These are phyloP conservation scores for Pythium utonaiense DNA, from an alignment of 352 stramenopile species.

Conservation along the genomic window DNA sequence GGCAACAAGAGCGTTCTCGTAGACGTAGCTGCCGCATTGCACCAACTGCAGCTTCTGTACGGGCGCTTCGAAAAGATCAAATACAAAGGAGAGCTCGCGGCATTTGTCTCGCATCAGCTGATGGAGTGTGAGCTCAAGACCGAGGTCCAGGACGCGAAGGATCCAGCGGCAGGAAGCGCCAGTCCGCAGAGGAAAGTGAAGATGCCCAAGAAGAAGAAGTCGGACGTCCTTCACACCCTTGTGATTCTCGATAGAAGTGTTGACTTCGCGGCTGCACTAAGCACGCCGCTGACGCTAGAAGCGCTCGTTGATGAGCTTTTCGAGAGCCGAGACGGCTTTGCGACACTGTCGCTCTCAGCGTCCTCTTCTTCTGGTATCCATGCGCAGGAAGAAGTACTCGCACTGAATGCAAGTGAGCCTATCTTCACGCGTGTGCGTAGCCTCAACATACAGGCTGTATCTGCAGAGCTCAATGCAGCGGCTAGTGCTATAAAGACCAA, in stretches of 20 bases:
- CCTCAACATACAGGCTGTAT: conserved; percentile 59
- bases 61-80: conserved; percentile 66
- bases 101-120: conserved; percentile 61
- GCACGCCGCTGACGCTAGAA: conserved; percentile 68
- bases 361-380: background rate
- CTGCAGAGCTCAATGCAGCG: conserved; percentile 41
- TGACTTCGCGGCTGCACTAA: conserved; percentile 67
- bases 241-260: conserved; percentile 68
- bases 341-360: conserved; percentile 15
- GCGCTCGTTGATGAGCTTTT: conserved; percentile 64
- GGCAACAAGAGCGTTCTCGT: conserved; percentile 46
- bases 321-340: conserved; percentile 58
- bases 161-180: background rate
- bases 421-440: conserved; percentile 59
- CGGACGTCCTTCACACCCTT: conserved; percentile 36
- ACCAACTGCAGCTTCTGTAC: conserved; percentile 53
- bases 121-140: conserved; percentile 32
- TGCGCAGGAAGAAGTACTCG: background rate
- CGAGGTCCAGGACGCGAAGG: background rate
- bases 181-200: background rate
- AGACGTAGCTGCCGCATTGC: conserved; percentile 45
- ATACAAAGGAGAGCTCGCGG: conserved; percentile 73
- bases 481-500: conserved; percentile 47
- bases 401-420: conserved; percentile 56
- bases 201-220: conserved; percentile 1